phyloP scores from a whole-genome alignment of 2,329 filamentous ascomycete species.

The Trichophyton schoenleinii region DNA sequence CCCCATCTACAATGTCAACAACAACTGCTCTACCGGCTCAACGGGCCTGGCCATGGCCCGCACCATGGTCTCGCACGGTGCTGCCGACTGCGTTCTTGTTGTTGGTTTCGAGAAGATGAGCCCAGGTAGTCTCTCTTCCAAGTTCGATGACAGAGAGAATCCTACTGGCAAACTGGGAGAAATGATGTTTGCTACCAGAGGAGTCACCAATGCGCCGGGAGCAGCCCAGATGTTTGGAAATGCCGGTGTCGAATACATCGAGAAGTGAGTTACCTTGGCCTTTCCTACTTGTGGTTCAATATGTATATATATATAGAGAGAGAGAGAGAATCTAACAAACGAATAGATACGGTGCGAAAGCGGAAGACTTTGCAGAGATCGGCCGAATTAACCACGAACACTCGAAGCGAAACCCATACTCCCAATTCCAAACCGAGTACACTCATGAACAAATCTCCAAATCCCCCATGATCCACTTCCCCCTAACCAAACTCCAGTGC shows the following conservation, averaged over 20 bases:
- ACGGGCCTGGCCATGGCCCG: conserved; percentile 78
- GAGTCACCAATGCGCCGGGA: conserved; percentile 67
- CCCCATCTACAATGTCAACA: conserved; percentile 96
- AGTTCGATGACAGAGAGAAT: conserved; percentile 75
- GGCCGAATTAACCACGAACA: conserved; percentile 86
- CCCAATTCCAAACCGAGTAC: conserved; percentile 93
- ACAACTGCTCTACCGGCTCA: conserved; percentile 94
- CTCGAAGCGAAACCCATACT: conserved; percentile 86
- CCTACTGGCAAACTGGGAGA: conserved; percentile 58
- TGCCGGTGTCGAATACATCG: conserved; percentile 85
- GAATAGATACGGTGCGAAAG: conserved; percentile 61
- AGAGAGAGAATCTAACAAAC: background rate
- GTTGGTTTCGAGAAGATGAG: conserved; percentile 99
- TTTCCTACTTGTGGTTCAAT: background rate
- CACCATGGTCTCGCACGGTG: conserved; percentile 65
- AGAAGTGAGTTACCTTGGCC: conserved; percentile 50
- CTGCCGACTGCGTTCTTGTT: conserved; percentile 76
- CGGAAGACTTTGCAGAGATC: conserved; percentile 88
- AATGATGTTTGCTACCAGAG: conserved; percentile 76
- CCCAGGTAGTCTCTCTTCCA: conserved; percentile 68
- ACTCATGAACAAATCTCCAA: conserved; percentile 68
- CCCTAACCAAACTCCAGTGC: conserved; percentile 95
- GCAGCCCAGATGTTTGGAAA: conserved; percentile 94
- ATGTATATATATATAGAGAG: no score
- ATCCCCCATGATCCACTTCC: conserved; percentile 65